Evolutionary conservation across 495 filamentous ascomycete genomes (phyloP).

Genomic region (Echria macrotheca): DNA sequence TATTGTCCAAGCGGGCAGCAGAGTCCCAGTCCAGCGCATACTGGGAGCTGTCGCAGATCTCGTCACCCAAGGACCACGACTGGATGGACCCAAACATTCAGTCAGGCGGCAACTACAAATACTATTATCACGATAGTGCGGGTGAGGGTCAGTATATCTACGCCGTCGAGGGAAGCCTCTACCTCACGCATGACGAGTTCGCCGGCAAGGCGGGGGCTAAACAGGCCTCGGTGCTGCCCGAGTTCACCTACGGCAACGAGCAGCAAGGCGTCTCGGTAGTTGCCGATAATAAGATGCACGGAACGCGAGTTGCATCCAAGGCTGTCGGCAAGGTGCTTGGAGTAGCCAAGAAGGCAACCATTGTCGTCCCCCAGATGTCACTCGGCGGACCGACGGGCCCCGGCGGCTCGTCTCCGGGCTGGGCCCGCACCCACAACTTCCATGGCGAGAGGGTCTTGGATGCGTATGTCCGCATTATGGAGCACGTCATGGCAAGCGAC

Average conservation of each 20-base stretch:
- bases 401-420: neutral
- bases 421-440: neutral
- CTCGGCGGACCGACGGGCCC: neutral
- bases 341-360: neutral
- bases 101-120: neutral
- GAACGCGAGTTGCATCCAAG: constrained; percentile 4
- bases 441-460: neutral
- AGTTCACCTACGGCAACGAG: too few relatives aligned
- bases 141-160: neutral
- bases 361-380: neutral
- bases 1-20: too few relatives aligned
- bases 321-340: neutral
- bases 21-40: too few relatives aligned
- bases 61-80: neutral
- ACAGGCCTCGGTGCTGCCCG: too few relatives aligned
- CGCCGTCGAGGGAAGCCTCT: neutral
- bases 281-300: too few relatives aligned
- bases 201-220: neutral
- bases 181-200: neutral
- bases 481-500: neutral
- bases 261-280: too few relatives aligned
- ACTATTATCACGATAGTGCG: neutral
- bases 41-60: constrained; percentile 6
- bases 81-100: neutral
- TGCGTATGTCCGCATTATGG: neutral